A percentile compares a stretch with the other conserved stretches of the same genome.
These are phyloP conservation scores for Penicillium soppii DNA, from an alignment of 495 filamentous ascomycete species.

Conservation along the genomic window DNA sequence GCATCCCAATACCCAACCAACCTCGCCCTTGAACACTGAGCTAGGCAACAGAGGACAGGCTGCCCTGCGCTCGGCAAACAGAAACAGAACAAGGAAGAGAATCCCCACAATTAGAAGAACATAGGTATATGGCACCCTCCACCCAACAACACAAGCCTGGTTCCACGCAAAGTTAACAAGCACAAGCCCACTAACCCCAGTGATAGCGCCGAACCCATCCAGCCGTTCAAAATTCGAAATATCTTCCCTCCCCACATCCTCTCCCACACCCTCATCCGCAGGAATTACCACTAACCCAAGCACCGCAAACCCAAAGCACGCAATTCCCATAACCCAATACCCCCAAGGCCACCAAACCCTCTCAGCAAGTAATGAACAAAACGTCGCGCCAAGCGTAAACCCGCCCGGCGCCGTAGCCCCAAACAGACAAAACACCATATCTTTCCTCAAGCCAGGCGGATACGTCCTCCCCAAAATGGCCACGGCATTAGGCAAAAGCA, in stretches of 20 bases:
- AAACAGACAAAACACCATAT: conserved; percentile 61
- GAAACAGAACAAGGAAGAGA: conserved; percentile 49
- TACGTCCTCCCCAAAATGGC: conserved; percentile 46
- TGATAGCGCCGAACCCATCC: neutral
- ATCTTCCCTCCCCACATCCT: neutral
- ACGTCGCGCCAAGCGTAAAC: conserved; percentile 48
- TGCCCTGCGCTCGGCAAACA: conserved; percentile 46
- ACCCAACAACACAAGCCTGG: conserved; percentile 58
- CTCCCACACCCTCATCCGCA: conserved; percentile 25
- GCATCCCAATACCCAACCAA: conserved; percentile 54
- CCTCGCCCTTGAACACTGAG: conserved; percentile 45
- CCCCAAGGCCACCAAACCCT: conserved; percentile 62
- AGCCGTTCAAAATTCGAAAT: neutral
- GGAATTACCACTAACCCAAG: conserved; percentile 49
- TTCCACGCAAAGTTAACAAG: conserved; percentile 64
- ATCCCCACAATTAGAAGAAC: conserved; percentile 56
- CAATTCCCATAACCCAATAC: conserved; percentile 56
- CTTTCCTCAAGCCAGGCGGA: conserved; percentile 49
- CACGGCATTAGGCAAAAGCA: conserved; percentile 50
- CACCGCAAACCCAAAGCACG: conserved; percentile 39
- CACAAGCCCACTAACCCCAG: conserved; percentile 49
- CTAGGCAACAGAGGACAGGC: conserved; percentile 56
- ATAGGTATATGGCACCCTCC: conserved; percentile 53
- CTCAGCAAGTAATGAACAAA: conserved; percentile 51
- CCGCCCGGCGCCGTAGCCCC: conserved; percentile 59